Conservation (phyloP, 352 stramenopile species). For the Phytophthora hybrid region DNA sequence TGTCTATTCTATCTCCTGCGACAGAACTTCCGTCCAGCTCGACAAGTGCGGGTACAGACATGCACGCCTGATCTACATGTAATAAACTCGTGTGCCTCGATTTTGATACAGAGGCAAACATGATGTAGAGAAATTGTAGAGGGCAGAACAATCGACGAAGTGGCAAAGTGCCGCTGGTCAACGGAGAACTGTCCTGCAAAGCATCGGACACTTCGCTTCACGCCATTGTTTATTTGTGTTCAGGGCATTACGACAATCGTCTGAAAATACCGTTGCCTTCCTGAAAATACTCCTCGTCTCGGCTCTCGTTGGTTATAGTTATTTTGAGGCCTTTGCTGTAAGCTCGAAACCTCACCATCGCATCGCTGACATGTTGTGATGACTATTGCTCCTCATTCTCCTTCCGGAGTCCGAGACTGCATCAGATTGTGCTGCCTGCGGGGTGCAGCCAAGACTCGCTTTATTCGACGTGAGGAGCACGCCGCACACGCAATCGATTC, state of each 20-base stretch:
- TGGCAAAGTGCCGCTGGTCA: slow-evolving; percentile 10
- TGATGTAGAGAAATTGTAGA: too few species aligned
- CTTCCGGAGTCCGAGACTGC: slow-evolving; percentile 3
- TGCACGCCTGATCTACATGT: too few species aligned
- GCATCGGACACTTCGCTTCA: slow-evolving; percentile 10
- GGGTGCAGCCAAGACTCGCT: neutral
- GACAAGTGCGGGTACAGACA: too few species aligned
- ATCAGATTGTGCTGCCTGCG: slow-evolving; percentile 12
- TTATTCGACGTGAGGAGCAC: slow-evolving; percentile 2
- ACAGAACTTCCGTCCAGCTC: too few species aligned
- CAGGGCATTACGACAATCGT: neutral
- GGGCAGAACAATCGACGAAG: slow-evolving; percentile 3
- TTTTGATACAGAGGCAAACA: too few species aligned
- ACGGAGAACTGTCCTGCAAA: slow-evolving; percentile 6
- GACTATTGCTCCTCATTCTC: slow-evolving; percentile 31
- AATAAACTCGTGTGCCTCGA: too few species aligned
- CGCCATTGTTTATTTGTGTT: neutral
- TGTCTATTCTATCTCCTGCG: too few species aligned
- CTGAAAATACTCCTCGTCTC: slow-evolving; percentile 20
- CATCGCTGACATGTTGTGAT: neutral
- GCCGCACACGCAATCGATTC: neutral
- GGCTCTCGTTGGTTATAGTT: slow-evolving; percentile 22
- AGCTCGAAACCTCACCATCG: slow-evolving; percentile 21
- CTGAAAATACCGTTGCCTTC: slow-evolving; percentile 8
- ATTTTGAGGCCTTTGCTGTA: slow-evolving; percentile 25